A percentile compares a stretch with the other conserved stretches of the same genome.
Evolutionary conservation across 495 filamentous ascomycete species (phyloP).

Genomic region (Penicillium paxilli): DNA sequence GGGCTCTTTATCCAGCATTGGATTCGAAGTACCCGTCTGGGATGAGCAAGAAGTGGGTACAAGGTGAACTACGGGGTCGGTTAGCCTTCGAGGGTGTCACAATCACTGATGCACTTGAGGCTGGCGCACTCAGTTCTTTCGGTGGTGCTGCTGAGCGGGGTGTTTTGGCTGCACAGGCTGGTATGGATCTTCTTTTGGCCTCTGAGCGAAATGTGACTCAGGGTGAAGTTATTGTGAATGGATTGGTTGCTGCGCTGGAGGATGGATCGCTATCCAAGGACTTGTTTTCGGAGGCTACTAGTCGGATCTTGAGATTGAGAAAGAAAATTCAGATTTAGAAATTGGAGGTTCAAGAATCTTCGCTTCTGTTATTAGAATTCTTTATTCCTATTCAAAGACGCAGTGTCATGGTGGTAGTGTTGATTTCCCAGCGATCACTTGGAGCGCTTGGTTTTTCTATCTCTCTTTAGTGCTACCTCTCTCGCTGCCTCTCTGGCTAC

Average conservation of each 20-base stretch:
- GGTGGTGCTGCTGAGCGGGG: slow-evolving; percentile 22
- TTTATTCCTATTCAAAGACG: neutral
- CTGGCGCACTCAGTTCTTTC: slow-evolving; percentile 28
- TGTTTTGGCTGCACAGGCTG: slow-evolving; percentile 27
- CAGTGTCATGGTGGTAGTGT: no score
- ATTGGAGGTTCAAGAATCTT: no score
- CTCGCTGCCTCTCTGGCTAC: no score
- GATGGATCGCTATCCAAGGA: slow-evolving; percentile 15
- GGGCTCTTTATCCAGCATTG: slow-evolving; percentile 35
- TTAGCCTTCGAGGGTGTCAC: slow-evolving; percentile 34
- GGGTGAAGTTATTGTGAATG: slow-evolving; percentile 25
- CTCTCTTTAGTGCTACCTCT: no score
- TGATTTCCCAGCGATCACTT: no score
- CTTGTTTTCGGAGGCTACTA: slow-evolving; percentile 17
- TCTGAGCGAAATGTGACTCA: slow-evolving; percentile 30
- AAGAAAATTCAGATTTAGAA: slow-evolving; percentile 12
- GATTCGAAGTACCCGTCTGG: slow-evolving; percentile 31
- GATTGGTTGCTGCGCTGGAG: slow-evolving; percentile 23
- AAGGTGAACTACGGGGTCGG: slow-evolving; percentile 27
- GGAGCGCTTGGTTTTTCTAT: no score
- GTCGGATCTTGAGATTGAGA: slow-evolving; percentile 23
- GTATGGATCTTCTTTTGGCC: slow-evolving; percentile 36
- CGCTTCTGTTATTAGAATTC: no score
- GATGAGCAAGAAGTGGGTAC: slow-evolving; percentile 29
- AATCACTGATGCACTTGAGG: slow-evolving; percentile 38